phyloP scores from a whole-genome alignment of 2,329 filamentous ascomycete genomes.

The Exophiala xenobiotica region DNA sequence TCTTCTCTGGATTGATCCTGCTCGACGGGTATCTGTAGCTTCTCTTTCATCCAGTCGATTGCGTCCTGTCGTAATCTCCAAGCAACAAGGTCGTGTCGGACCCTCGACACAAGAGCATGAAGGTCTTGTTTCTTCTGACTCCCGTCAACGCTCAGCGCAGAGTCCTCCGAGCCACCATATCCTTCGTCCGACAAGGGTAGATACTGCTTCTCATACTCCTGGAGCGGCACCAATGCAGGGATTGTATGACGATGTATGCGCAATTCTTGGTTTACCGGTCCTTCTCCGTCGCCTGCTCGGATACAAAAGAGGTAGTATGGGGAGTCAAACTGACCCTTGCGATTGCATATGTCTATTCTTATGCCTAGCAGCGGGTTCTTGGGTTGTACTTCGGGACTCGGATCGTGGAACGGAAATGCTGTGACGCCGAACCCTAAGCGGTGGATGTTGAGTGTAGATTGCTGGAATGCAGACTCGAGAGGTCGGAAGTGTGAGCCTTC shows the following conservation, averaged over 20 bases:
- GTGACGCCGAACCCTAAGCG: constrained; percentile 47
- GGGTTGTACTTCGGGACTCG: constrained; percentile 37
- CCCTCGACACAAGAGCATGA: constrained; percentile 37
- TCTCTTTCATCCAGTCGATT: constrained; percentile 31
- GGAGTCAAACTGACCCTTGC: constrained; percentile 41
- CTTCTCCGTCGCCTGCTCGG: constrained; percentile 25
- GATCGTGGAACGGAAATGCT: constrained; percentile 48
- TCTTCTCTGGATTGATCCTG: constrained; percentile 15
- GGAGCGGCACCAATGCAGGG: constrained; percentile 45
- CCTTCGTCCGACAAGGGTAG: constrained; percentile 32
- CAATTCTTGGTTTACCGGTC: constrained; percentile 28
- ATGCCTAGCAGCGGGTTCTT: constrained; percentile 39
- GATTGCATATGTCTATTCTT: constrained; percentile 43
- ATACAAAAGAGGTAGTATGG: constrained; percentile 46
- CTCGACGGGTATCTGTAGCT: constrained; percentile 18
- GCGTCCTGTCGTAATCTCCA: constrained; percentile 44
- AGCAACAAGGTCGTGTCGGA: constrained; percentile 42
- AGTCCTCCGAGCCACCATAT: constrained; percentile 20
- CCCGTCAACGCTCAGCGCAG: constrained; percentile 28
- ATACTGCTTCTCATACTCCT: constrained; percentile 39
- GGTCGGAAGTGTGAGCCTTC: constrained; percentile 36
- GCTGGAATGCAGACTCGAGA: constrained; percentile 33
- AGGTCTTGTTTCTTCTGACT: constrained; percentile 37
- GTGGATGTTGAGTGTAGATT: constrained; percentile 42
- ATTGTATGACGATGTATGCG: constrained; percentile 46